A percentile compares a stretch with the other conserved stretches of the same genome.
These are phyloP conservation scores for Dendrobium officinale DNA, from an alignment of 106 monocot genomes.

Conservation along the genomic window DNA sequence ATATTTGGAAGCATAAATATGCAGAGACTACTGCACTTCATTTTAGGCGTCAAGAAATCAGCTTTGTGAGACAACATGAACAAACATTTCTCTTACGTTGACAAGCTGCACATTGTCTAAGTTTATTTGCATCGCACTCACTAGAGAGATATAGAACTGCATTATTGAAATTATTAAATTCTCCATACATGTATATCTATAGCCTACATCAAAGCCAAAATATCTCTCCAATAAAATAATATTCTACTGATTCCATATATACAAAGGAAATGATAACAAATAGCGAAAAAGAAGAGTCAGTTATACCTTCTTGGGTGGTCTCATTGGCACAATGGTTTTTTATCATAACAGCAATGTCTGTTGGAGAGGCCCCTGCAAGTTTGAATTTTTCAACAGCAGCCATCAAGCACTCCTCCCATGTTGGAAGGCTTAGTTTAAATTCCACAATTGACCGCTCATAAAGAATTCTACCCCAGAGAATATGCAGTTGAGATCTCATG, in stretches of 20 bases:
- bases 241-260: not conserved
- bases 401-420: slow-evolving; percentile 71
- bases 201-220: not conserved
- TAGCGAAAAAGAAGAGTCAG: not conserved
- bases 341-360: slow-evolving; percentile 81
- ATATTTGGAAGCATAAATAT: not conserved
- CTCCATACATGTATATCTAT: not conserved
- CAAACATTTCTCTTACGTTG: not conserved
- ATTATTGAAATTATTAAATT: not conserved
- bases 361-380: slow-evolving; percentile 58
- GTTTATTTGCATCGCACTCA: not conserved
- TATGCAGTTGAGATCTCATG: slow-evolving; percentile 69
- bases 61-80: not conserved
- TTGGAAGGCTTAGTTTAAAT: slow-evolving; percentile 63
- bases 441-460: slow-evolving; percentile 90
- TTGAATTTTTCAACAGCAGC: slow-evolving; percentile 83
- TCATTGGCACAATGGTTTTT: slow-evolving; percentile 84
- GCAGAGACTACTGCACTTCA: not conserved
- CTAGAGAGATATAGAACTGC: not conserved
- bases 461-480: slow-evolving; percentile 78
- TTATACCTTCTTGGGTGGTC: slow-evolving; percentile 73
- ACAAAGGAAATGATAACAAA: not conserved
- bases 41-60: not conserved
- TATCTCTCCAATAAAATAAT: not conserved
- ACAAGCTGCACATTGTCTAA: not conserved